Evolutionary conservation across 768 basidiomycete genomes (phyloP).

Genomic region (Postia placenta): DNA sequence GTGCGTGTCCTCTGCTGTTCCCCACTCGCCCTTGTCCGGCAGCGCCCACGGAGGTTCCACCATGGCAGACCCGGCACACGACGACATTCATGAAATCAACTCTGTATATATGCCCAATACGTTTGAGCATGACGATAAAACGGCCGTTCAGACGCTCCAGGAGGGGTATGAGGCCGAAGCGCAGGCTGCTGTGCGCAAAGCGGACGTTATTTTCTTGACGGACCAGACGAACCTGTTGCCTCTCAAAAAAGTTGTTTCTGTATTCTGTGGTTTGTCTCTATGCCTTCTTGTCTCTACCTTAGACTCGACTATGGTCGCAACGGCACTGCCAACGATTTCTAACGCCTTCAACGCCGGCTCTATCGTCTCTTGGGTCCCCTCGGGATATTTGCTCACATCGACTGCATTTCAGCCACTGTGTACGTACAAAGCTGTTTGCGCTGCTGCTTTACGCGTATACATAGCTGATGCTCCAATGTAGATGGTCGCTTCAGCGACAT

Average conservation of each 20-base stretch:
- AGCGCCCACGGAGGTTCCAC: neutral
- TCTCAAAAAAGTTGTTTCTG: constrained; percentile 49
- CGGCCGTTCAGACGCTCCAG: neutral
- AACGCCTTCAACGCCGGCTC: constrained; percentile 58
- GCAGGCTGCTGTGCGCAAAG: neutral
- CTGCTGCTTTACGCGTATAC: neutral
- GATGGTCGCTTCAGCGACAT: constrained; percentile 62
- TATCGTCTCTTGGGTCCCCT: constrained; percentile 66
- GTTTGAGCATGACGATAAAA: neutral
- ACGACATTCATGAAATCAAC: neutral
- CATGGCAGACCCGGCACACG: neutral
- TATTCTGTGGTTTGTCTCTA: constrained; percentile 54
- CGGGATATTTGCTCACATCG: constrained; percentile 63
- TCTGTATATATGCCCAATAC: neutral
- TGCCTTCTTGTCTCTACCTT: constrained; percentile 58
- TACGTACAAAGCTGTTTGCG: constrained; percentile 10
- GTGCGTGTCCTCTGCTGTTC: neutral
- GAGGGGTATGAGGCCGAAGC: neutral
- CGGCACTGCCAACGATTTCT: constrained; percentile 68
- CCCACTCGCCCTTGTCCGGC: neutral
- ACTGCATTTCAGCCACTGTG: constrained; percentile 52
- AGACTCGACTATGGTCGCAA: constrained; percentile 71
- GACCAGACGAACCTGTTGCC: constrained; percentile 78
- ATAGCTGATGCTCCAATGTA: neutral
- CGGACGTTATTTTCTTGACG: constrained; percentile 31